Evolutionary conservation across 768 basidiomycete species (phyloP), one percentile per base, ranked within the genome.

Genomic region (Leucocoprinus birnbaumii): DNA sequence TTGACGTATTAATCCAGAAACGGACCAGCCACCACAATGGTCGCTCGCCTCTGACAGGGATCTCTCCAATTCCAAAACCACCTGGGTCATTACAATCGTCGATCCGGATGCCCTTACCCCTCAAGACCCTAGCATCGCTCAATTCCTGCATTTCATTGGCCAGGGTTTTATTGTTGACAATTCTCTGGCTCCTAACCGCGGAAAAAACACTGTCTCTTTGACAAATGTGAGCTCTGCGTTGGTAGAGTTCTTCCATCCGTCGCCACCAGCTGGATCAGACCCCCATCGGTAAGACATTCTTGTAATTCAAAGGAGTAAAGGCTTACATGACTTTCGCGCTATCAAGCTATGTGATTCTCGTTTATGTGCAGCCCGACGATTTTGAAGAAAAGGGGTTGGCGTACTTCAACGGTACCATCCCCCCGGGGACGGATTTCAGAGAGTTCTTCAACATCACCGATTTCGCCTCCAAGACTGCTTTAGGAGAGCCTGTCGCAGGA

Each of bases 71-170:
- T 53, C 59, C 14, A 68, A 63, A 55, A 58, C 61, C 34, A 63
- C 68, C 14, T 75, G 71, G 58, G 70, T 79, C 22, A 51, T 79
- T 14, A 67, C 68, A 16, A 61, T 78, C 35, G 64, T 79, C 35
- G 77, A 78, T 58, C 76, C 74, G 25, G 76, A 79, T 58, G 75
- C 71, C 1, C 73, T 75, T 21, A 72, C 71, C 19, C 73, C 72
- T 0, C 70, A 74, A 50, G 71, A 73, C 53, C 66, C 65, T 9
- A 67, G 63, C 8, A 55, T 65, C 11, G 62, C 72, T 6, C 68
- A 76, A 53, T 71, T 73, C 52, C 65, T 77, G 2, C 75, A 78
- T 61, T 73, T 76, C 53, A 56, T 78, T 22, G 75, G 70, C 8
- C 70, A 70, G 8, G 70, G 71, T 51, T 78, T 74, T 58, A 66